These are phyloP conservation scores for Fusarium globosum DNA, from an alignment of 2,329 filamentous ascomycete species.

Conservation along the genomic window DNA sequence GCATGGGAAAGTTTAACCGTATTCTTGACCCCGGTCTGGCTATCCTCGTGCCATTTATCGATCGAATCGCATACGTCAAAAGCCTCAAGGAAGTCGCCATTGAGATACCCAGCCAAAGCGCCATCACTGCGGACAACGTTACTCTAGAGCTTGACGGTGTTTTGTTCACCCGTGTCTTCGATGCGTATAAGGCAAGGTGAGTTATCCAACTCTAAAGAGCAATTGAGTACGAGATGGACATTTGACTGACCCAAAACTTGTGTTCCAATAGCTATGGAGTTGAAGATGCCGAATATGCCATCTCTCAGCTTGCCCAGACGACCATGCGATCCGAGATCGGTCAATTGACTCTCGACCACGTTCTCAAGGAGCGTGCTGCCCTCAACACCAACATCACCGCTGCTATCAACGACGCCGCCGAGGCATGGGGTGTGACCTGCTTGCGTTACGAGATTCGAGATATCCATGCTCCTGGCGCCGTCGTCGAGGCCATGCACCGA, in stretches of 20 bases:
- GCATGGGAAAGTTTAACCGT: constrained; percentile 97
- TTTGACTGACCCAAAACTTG: constrained; percentile 10
- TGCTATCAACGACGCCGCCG: constrained; percentile 96
- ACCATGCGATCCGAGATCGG: constrained; percentile 99
- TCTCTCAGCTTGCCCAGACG: constrained; percentile 96
- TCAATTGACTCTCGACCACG: constrained; percentile 94
- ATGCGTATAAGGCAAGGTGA: constrained; percentile 96
- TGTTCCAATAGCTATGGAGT: constrained; percentile 82
- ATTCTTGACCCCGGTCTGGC: constrained; percentile 94
- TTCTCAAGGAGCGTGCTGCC: constrained; percentile 94
- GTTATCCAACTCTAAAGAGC: constrained; percentile 35
- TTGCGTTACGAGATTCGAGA: constrained; percentile 98
- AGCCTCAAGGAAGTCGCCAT: constrained; percentile 95
- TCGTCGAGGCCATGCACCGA: constrained; percentile 97
- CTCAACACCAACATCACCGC: constrained; percentile 99
- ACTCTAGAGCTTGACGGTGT: constrained; percentile 96
- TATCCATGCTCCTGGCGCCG: constrained; percentile 93
- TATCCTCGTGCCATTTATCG: constrained; percentile 87
- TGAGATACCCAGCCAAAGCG: constrained; percentile 97
- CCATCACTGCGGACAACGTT: constrained; percentile 98
- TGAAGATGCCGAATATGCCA: constrained; percentile 98
- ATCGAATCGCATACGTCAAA: constrained; percentile 98
- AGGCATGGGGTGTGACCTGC: constrained; percentile 96
- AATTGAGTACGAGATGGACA: background rate
- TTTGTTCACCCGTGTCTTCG: constrained; percentile 94